Evolutionary conservation across 306 rosid genomes (phyloP).

Genomic region (Pyrus communis): DNA sequence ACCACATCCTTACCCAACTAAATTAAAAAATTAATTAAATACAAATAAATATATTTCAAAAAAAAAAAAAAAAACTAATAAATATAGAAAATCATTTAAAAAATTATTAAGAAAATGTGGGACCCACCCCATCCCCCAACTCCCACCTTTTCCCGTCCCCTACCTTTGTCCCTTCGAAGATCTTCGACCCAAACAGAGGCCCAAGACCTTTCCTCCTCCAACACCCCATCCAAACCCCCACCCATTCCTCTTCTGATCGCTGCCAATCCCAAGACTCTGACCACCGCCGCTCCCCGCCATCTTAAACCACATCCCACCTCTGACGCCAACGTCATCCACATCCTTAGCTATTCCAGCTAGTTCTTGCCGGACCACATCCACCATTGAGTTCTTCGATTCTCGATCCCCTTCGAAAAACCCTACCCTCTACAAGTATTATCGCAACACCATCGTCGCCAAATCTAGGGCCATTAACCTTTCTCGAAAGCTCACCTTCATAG

Average conservation of each 20-base stretch:
- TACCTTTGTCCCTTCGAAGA: too few relatives aligned
- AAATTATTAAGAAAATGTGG: too few relatives aligned
- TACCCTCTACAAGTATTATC: constrained; percentile 65
- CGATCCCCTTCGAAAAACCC: constrained; percentile 54
- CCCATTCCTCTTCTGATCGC: not conserved
- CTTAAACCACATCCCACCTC: constrained; percentile 12
- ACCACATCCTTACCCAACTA: too few relatives aligned
- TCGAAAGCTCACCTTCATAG: constrained; percentile 69
- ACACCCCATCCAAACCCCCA: not conserved
- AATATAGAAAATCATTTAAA: too few relatives aligned
- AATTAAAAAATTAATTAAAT: too few relatives aligned
- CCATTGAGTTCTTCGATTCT: constrained; percentile 60
- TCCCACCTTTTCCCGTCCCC: too few relatives aligned
- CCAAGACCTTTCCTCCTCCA: not conserved
- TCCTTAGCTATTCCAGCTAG: constrained; percentile 81
- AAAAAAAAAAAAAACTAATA: too few relatives aligned
- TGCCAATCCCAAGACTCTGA: constrained; percentile 22
- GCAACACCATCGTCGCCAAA: constrained; percentile 57
- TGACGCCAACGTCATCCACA: constrained; percentile 27
- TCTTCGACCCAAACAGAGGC: not conserved
- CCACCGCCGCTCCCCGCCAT: not conserved
- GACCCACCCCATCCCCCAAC: too few relatives aligned
- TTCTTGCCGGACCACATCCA: constrained; percentile 55
- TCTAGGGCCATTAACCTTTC: constrained; percentile 54
- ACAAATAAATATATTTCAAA: too few relatives aligned